Conservation (phyloP, 2,329 filamentous ascomycete genomes). For the Penicillium expansum region DNA sequence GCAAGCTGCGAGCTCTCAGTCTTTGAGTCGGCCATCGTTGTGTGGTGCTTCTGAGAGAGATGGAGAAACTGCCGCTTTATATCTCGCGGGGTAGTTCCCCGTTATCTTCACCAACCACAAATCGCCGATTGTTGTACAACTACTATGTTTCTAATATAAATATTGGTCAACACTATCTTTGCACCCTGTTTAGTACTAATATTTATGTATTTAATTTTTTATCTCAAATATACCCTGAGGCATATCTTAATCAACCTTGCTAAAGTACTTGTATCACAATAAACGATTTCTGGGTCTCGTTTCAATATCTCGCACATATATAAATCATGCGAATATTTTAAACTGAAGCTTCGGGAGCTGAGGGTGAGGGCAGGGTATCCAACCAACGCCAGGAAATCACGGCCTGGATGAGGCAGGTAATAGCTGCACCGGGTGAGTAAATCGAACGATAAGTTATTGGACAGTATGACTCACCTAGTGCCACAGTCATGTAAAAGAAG, state of each 20-base stretch:
- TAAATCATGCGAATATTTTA: background rate
- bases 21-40: background rate
- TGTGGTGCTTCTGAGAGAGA: background rate
- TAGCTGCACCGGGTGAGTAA: background rate
- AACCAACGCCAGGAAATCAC: slow-evolving; percentile 4
- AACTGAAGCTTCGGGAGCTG: background rate
- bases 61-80: background rate
- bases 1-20: slow-evolving; percentile 5
- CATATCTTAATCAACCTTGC: background rate
- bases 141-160: background rate
- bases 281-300: background rate
- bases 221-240: background rate
- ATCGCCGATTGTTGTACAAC: background rate
- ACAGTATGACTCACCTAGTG: slow-evolving; percentile 10
- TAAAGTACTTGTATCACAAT: background rate
- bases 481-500: slow-evolving; percentile 18
- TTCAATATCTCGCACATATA: background rate
- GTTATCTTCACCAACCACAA: background rate
- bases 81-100: slow-evolving; percentile 2
- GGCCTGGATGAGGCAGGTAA: slow-evolving; percentile 4
- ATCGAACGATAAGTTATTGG: background rate
- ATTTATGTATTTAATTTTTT: background rate
- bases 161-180: background rate
- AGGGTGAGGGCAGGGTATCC: background rate
- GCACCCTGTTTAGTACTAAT: background rate